Conservation (phyloP, 1,284 basidiomycete genomes). For the Ustilago bromivora region DNA sequence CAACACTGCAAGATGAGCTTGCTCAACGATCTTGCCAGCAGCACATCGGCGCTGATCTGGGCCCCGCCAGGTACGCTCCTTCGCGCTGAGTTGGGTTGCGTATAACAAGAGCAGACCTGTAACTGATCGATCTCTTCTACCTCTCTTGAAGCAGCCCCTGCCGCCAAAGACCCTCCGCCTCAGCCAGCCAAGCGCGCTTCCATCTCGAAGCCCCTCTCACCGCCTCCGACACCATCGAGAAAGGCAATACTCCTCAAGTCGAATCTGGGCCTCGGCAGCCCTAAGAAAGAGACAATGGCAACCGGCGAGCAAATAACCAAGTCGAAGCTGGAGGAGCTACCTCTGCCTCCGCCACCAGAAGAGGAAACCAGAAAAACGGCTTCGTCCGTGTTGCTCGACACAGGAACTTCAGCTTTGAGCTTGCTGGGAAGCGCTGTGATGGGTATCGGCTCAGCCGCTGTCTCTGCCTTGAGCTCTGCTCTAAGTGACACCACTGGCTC, state of each 20-base stretch:
- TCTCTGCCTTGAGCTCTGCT: slow-evolving; percentile 8
- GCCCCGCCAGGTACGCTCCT: slow-evolving; percentile 23
- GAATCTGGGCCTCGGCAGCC: slow-evolving; percentile 10
- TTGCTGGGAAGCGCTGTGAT: slow-evolving; percentile 29
- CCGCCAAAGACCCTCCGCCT: slow-evolving; percentile 23
- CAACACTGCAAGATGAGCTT: slow-evolving; percentile 16
- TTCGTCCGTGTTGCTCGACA: slow-evolving; percentile 12
- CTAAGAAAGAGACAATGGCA: background rate
- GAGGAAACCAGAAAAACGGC: slow-evolving; percentile 3
- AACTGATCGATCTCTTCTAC: slow-evolving; percentile 1
- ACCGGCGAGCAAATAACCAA: background rate
- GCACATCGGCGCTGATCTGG: slow-evolving; percentile 26
- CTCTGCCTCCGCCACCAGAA: slow-evolving; percentile 14
- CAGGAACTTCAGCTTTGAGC: slow-evolving; percentile 23
- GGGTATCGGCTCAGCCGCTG: slow-evolving; percentile 19
- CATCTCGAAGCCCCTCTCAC: background rate
- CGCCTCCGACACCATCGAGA: background rate
- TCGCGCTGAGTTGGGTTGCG: background rate
- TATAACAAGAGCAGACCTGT: background rate
- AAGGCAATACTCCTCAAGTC: slow-evolving; percentile 16
- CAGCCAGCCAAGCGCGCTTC: background rate
- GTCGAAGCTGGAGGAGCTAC: slow-evolving; percentile 11
- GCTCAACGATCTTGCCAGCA: slow-evolving; percentile 18
- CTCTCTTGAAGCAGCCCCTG: slow-evolving; percentile 12
- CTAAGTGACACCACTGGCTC: background rate